Conservation (phyloP, 345 rosid species). For the Euphorbia pulcherrima region DNA sequence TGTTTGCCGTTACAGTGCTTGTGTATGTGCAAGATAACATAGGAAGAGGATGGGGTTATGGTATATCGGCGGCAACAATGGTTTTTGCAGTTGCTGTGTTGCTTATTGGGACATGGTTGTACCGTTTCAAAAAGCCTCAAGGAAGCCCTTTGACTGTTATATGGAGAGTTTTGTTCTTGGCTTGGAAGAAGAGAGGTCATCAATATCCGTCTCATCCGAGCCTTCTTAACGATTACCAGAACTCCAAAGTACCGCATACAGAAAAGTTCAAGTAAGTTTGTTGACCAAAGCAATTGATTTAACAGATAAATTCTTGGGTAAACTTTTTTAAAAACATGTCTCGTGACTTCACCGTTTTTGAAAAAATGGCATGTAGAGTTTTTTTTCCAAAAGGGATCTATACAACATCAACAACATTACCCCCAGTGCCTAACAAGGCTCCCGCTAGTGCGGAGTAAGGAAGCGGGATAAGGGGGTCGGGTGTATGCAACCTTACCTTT, state of each 20-base stretch:
- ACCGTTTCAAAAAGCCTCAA: conserved; percentile 68
- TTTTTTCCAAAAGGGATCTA: too few relatives aligned
- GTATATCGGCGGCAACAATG: conserved; percentile 81
- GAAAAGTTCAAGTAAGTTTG: conserved; percentile 48
- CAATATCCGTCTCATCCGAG: conserved; percentile 54
- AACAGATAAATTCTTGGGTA: background rate
- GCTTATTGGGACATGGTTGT: conserved; percentile 52
- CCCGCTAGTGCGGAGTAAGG: too few relatives aligned
- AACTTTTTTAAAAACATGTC: too few relatives aligned
- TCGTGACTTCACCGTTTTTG: too few relatives aligned
- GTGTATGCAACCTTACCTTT: too few relatives aligned
- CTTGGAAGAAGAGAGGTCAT: conserved; percentile 64
- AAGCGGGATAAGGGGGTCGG: too few relatives aligned
- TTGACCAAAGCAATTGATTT: background rate
- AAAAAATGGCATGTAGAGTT: too few relatives aligned
- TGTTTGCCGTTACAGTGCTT: conserved; percentile 65
- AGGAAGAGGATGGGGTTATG: conserved; percentile 94
- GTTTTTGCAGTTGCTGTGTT: conserved; percentile 53
- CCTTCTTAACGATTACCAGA: conserved; percentile 53
- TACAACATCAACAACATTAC: too few relatives aligned
- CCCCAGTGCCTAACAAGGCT: too few relatives aligned
- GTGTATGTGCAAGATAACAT: conserved; percentile 85
- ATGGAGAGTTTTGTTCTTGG: conserved; percentile 68
- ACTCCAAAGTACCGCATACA: conserved; percentile 53
- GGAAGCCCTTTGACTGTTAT: conserved; percentile 85